phyloP scores from a whole-genome alignment of 495 filamentous ascomycete genomes.

The Parmelia sp. region DNA sequence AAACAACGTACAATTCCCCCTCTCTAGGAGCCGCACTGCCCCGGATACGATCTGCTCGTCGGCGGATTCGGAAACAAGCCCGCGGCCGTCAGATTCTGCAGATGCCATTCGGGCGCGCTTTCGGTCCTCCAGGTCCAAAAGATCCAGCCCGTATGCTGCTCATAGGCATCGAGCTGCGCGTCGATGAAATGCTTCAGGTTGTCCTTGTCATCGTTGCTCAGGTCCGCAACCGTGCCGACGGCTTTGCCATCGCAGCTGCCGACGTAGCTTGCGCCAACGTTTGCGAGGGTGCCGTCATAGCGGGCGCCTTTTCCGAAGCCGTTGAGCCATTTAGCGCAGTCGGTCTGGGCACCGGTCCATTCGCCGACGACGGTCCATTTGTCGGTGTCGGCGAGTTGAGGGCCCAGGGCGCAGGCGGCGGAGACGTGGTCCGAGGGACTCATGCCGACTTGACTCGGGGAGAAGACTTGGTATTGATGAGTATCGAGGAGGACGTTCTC shows the following conservation, averaged over 20 bases:
- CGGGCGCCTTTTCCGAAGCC: slow-evolving; percentile 53
- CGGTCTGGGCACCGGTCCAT: slow-evolving; percentile 55
- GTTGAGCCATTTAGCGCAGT: slow-evolving; percentile 53
- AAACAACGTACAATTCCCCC: not conserved
- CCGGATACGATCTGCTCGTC: slow-evolving; percentile 41
- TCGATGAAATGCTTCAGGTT: slow-evolving; percentile 61
- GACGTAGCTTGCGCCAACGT: slow-evolving; percentile 36
- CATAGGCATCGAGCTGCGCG: slow-evolving; percentile 68
- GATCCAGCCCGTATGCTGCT: slow-evolving; percentile 63
- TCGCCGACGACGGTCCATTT: slow-evolving; percentile 70
- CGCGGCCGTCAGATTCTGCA: slow-evolving; percentile 55
- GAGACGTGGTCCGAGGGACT: slow-evolving; percentile 44
- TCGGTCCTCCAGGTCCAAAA: slow-evolving; percentile 89
- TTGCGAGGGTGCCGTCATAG: slow-evolving; percentile 43
- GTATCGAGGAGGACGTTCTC: slow-evolving; percentile 63
- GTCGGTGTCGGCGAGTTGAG: slow-evolving; percentile 48
- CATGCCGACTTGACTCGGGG: slow-evolving; percentile 47
- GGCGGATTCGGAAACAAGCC: slow-evolving; percentile 61
- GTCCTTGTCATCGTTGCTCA: slow-evolving; percentile 46
- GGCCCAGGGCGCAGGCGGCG: slow-evolving; percentile 45
- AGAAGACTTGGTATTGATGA: slow-evolving; percentile 66
- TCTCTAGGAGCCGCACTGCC: slow-evolving; percentile 36
- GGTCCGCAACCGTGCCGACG: slow-evolving; percentile 46
- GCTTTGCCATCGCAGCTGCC: slow-evolving; percentile 57
- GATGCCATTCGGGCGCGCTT: slow-evolving; percentile 80